Conservation (phyloP, 306 rosid genomes). For the Benincasa hispida region DNA sequence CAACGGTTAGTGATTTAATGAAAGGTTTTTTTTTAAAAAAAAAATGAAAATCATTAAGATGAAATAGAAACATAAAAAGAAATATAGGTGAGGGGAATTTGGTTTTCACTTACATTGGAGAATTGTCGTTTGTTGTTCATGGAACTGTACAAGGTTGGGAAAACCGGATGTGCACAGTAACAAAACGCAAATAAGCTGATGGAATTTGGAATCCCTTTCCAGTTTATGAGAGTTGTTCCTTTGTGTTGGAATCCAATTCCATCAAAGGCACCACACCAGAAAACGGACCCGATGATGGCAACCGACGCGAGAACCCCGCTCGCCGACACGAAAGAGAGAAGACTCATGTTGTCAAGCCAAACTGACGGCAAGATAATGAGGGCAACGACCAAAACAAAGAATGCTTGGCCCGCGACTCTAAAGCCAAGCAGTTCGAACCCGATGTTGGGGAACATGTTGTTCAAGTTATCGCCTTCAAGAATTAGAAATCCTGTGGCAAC, state of each 20-base stretch:
- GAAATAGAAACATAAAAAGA: background rate
- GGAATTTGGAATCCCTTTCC: constrained; percentile 55
- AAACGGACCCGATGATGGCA: constrained; percentile 40
- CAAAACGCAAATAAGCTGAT: constrained; percentile 72
- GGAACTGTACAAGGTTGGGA: constrained; percentile 71
- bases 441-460: constrained; percentile 29
- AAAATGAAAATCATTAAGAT: background rate
- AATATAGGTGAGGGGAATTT: background rate
- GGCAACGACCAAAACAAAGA: constrained; percentile 41
- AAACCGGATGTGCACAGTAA: constrained; percentile 81
- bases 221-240: constrained; percentile 30
- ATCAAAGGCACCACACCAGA: constrained; percentile 48
- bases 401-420: constrained; percentile 24
- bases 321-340: constrained; percentile 69
- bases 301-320: constrained; percentile 76
- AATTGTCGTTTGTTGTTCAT: constrained; percentile 65
- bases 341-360: constrained; percentile 61
- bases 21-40: no score
- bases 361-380: constrained; percentile 54
- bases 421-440: constrained; percentile 31
- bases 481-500: constrained; percentile 71
- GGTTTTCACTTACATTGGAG: constrained; percentile 46
- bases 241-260: constrained; percentile 42
- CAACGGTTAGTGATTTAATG: background rate
- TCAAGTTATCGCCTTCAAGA: constrained; percentile 69